These are phyloP conservation scores for Silene noctiflora DNA, from an alignment of 179 eudicot species.

Conservation along the genomic window DNA sequence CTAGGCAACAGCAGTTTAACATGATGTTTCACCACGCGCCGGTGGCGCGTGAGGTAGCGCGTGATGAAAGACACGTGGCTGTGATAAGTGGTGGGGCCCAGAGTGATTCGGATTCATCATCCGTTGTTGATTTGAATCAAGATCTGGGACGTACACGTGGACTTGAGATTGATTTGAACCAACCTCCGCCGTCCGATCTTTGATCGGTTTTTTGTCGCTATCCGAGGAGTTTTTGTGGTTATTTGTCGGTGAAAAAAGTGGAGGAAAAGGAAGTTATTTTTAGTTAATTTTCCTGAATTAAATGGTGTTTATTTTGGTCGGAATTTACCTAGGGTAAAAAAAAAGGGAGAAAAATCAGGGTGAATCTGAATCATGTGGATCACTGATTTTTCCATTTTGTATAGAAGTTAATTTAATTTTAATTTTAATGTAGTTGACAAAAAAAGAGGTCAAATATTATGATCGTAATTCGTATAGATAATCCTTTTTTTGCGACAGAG, in stretches of 20 bases:
- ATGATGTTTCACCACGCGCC: constrained; percentile 21
- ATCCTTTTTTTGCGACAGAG: constrained; percentile 26
- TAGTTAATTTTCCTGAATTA: constrained; percentile 2
- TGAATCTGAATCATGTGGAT: constrained; percentile 17
- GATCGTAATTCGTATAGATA: neutral
- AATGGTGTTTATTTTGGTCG: neutral
- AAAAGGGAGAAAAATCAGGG: constrained; percentile 20
- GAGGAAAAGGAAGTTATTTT: neutral
- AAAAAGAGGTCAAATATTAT: neutral
- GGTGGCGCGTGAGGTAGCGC: neutral
- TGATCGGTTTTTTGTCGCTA: constrained; percentile 19
- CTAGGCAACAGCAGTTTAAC: constrained; percentile 23
- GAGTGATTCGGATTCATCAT: constrained; percentile 62
- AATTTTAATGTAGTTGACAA: neutral
- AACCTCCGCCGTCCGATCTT: constrained; percentile 37
- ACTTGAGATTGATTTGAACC: constrained; percentile 29
- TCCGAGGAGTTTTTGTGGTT: neutral
- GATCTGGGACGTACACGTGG: constrained; percentile 32
- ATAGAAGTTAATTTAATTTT: constrained; percentile 4
- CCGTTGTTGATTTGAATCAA: constrained; percentile 48
- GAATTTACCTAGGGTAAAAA: constrained; percentile 11
- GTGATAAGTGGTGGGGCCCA: neutral
- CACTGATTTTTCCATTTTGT: constrained; percentile 24
- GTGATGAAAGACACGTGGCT: neutral
- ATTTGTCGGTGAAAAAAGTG: no score